These are phyloP conservation scores for Maudiozyma barnettii DNA, from an alignment of 805 yeast genomes.

Conservation along the genomic window DNA sequence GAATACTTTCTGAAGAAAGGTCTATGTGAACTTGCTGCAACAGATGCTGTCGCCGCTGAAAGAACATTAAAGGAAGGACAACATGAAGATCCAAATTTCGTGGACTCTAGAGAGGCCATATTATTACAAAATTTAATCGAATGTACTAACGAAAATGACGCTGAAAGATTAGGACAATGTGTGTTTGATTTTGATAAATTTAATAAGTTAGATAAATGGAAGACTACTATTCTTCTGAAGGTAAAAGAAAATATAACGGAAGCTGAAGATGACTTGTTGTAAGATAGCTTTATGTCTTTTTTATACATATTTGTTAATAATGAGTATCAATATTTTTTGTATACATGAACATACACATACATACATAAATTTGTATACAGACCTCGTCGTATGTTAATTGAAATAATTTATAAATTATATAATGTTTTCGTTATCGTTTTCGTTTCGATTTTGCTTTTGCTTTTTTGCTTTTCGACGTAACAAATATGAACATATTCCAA, in stretches of 20 bases:
- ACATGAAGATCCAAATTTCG: slow-evolving; percentile 69
- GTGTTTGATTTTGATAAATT: slow-evolving; percentile 82
- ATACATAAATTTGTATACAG: too few relatives aligned
- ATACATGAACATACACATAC: too few relatives aligned
- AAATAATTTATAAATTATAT: too few relatives aligned
- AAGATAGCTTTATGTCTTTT: background rate
- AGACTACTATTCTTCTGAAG: slow-evolving; percentile 71
- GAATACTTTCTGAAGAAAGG: slow-evolving; percentile 83
- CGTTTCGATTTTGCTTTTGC: too few relatives aligned
- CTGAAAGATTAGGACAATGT: slow-evolving; percentile 61
- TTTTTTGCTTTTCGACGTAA: too few relatives aligned
- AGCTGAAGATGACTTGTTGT: slow-evolving; percentile 55
- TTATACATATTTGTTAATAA: too few relatives aligned
- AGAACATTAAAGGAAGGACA: slow-evolving; percentile 55
- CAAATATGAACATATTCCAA: too few relatives aligned
- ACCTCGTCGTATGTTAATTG: too few relatives aligned
- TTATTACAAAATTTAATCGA: slow-evolving; percentile 58
- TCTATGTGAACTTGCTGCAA: slow-evolving; percentile 73
- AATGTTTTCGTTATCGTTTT: too few relatives aligned
- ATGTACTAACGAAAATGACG: slow-evolving; percentile 72
- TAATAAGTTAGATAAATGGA: slow-evolving; percentile 82
- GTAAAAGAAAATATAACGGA: slow-evolving; percentile 66
- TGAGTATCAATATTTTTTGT: too few relatives aligned
- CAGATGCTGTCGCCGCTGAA: slow-evolving; percentile 78
- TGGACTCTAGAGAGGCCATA: slow-evolving; percentile 61